These are phyloP conservation scores for Wallacemonas rigidus DNA, from an alignment of 208 protist genomes.

Conservation along the genomic window DNA sequence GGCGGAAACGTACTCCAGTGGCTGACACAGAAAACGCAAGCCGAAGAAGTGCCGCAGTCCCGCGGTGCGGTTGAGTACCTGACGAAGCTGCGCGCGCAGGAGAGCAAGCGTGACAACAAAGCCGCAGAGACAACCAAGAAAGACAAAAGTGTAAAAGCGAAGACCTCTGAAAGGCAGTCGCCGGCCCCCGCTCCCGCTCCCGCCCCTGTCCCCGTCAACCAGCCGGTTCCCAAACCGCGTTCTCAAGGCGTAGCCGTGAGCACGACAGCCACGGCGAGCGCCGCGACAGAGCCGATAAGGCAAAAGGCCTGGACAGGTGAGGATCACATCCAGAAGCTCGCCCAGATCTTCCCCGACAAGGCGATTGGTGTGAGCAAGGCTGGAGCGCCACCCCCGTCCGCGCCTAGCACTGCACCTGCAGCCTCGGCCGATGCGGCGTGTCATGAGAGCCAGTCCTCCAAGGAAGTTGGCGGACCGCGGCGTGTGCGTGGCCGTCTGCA, in stretches of 20 bases:
- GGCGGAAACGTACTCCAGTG: conserved; percentile 69
- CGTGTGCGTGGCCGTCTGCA: conserved; percentile 36
- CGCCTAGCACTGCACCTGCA: background rate
- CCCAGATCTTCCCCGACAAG: conserved; percentile 35
- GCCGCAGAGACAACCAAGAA: too few species aligned
- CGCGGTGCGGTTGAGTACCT: conserved; percentile 72
- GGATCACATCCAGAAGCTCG: conserved; percentile 23
- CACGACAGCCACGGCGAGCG: conserved; percentile 14
- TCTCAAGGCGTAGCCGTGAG: conserved; percentile 22
- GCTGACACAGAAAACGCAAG: conserved; percentile 57
- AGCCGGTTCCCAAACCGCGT: conserved; percentile 32
- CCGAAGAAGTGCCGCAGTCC: conserved; percentile 34
- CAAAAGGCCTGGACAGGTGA: conserved; percentile 9
- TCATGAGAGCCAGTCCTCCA: background rate
- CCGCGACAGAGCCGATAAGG: background rate
- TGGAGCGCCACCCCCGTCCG: background rate
- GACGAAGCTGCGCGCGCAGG: conserved; percentile 32
- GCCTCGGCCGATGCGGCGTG: background rate
- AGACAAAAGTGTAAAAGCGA: background rate
- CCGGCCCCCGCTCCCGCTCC: conserved; percentile 5
- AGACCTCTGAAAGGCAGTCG: background rate
- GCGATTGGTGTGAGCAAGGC: background rate
- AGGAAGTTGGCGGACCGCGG: background rate
- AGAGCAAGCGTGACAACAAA: background rate
- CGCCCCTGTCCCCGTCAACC: background rate